Base-by-base conservation (phyloP, 768 basidiomycete species). In the Mycena pura region DNA sequence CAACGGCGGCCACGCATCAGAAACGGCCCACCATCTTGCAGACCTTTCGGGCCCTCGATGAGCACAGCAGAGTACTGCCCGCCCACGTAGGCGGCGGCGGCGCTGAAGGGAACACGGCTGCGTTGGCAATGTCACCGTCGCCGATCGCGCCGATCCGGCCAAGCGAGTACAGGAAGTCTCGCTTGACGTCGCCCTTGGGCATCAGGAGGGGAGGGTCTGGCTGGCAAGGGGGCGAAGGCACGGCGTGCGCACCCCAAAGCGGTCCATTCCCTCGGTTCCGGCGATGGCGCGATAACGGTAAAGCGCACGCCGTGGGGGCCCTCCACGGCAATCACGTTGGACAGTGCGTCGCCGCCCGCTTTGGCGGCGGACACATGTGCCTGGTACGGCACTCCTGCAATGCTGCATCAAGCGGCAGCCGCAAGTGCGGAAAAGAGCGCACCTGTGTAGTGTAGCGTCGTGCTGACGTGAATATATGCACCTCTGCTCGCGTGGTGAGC, bases 291-390 rank as follows among this genome's bases (percentile, higher is more conserved):
- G 66, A 95, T 87, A 45, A 92, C 86, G 68, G 93, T 97, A 17
- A 92, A 92, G 44, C 96, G 88, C 19, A 99, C 87, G n/a, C 96
- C 96, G 67, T 87, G 84, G 4, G 96, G 96, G 1, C 96, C 95
- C 76, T 99, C 96, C 13, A 96, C 85, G 2, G 96, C 95, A 25
- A 98, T 76, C 3, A 93, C 95, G 2, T 83, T 82, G 54, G 92
- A 93, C 6, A 95, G 80, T 0, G 95, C 94, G 71, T 99, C 96
- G 32, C 98, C 86, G 17, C 84, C 96, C 0, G 96, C 95, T 74
- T 99, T 99, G 22, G 96, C 96, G 9, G 95, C 93, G 13, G 93
- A 93, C 13, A 96, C 94, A 69, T 98, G 96, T 8, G 86, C 93
- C 76, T 98, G 96, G 73, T 88, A 93, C 0, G 93, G 91, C 9